Evolutionary conservation across 208 protist species (phyloP), one percentile per base, ranked within the genome.

Genomic region (Vickermania ingenoplastis): DNA sequence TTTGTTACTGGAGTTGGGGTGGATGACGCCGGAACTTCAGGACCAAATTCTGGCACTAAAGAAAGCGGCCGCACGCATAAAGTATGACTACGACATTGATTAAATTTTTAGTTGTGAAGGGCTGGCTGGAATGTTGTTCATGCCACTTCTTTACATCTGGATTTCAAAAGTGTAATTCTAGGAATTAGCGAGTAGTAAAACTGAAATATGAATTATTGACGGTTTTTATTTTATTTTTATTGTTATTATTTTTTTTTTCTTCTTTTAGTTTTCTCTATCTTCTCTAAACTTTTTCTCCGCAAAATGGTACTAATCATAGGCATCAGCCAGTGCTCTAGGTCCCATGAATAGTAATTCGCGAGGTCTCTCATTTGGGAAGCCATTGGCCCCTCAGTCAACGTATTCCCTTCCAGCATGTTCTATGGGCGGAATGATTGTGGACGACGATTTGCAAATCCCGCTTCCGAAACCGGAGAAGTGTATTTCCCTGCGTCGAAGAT

Each of bases 31-130:
- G 2, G 61, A 68, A n/a, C 60, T 95, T 11, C 61, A 31, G 13
- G 41, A 61, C 23, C 69, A 79, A 59, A 86, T 95, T 49, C 66
- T 73, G 7, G 74, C 68, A 0, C 58, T 95, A 13, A 69, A 77
- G 17, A 64, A 65, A 7, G 58, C 69, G 13, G 78, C 75, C 7
- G 27, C 25, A 14, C 71, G 73, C 29, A 59, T 78, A 24, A 91
- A 91, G 69, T 92, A 86, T 61, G 83, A 95, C 41, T 83, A 73
- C 65, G 88, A 94, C 52, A 66, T 94, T 3, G 83, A 94, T 67
- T 94, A 57, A 78, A n/a, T n/a, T n/a, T n/a, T n/a, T 14, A 11
- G 24, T 2, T 49, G 49, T n/a, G 41, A 53, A 52, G 27, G 13
- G 3, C n/a, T 31, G 50, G 7, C 21, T 11, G 4, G 7, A 23